Base-by-base conservation (phyloP, 345 rosid genomes). In the Moricandia arvensis region DNA sequence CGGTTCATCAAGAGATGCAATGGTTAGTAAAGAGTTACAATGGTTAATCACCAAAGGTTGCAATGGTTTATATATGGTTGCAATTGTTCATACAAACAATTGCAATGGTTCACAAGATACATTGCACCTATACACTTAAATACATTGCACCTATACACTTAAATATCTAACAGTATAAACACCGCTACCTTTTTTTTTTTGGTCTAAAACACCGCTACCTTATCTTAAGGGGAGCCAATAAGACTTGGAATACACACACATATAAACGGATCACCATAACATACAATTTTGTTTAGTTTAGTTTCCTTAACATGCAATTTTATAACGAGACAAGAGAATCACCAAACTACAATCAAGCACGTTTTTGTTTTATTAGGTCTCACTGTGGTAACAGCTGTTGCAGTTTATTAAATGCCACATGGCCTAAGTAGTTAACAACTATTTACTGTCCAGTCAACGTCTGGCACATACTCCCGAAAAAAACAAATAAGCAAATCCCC, bases 281-380 rank as follows among this genome's bases (percentile, higher is more conserved):
- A 47, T 47, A 54, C 63, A 57, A 69, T 27, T 69, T 6, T 38
- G 3, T 30, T 45, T 43, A 31, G 3, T 30, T 45, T 43, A 17
- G 45, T 38, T 13, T 17, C 51, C 18, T 49, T 49, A 35, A 62
- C 60, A 21, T 58, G 72, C 27, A 66, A 29, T 75, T 47, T 58
- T 30, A 74, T 58, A 66, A 66, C 10, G 61, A 65, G 72, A 74
- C 72, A 43, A 31, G 66, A 58, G 59, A 31, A 61, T 34, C 21
- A 18, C 53, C 75, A 49, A 63, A 72, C 15, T 49, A 49, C 18
- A 53, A 63, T 63, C 17, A 37, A 63, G 62, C 76, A 63, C 69
- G 63, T 62, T 63, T 72, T 35, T 72, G 75, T 63, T 63, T 24
- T 45, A 59, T 45, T 63, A 51, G 69, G 76, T 72, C 63, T 34